A percentile compares a stretch with the other conserved stretches of the same genome.
phyloP scores from a whole-genome alignment of 371 early-diverging fungal species.

The Edhazardia aedis region DNA sequence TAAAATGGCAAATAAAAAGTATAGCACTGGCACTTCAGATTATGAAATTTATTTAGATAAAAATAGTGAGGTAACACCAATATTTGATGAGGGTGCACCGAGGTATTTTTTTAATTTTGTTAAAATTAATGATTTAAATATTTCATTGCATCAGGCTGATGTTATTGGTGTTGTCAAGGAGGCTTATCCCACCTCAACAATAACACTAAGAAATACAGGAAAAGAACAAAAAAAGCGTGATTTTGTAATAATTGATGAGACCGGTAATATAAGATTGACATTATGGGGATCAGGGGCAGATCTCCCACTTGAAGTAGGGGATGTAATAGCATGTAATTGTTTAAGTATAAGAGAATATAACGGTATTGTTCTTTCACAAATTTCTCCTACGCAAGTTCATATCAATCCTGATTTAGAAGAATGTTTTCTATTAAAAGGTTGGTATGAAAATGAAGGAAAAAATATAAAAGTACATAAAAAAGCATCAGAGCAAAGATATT shows the following conservation, averaged over 20 bases:
- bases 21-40: conserved; percentile 17
- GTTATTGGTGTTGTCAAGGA: conserved; percentile 33
- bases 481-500: conserved; percentile 8
- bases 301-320: conserved; percentile 16
- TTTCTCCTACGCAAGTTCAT: conserved; percentile 19
- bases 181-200: conserved; percentile 10
- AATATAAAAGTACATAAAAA: conserved; percentile 16
- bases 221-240: conserved; percentile 30
- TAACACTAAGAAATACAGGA: conserved; percentile 21
- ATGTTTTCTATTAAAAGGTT: conserved; percentile 31
- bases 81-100: conserved; percentile 11
- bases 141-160: conserved; percentile 8
- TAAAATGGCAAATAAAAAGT: conserved; percentile 42
- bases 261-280: conserved; percentile 23
- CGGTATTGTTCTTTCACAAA: conserved; percentile 22
- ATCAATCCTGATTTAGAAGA: conserved; percentile 31
- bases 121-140: conserved; percentile 16
- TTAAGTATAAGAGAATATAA: conserved; percentile 27
- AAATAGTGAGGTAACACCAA: conserved; percentile 15
- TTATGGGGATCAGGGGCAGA: conserved; percentile 38
- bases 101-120: conserved; percentile 22
- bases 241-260: conserved; percentile 30
- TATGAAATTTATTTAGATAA: conserved; percentile 43
- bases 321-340: conserved; percentile 21
- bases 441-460: conserved; percentile 39